phyloP scores from a whole-genome alignment of 139 green algal species.

The Pleodorina starrii region DNA sequence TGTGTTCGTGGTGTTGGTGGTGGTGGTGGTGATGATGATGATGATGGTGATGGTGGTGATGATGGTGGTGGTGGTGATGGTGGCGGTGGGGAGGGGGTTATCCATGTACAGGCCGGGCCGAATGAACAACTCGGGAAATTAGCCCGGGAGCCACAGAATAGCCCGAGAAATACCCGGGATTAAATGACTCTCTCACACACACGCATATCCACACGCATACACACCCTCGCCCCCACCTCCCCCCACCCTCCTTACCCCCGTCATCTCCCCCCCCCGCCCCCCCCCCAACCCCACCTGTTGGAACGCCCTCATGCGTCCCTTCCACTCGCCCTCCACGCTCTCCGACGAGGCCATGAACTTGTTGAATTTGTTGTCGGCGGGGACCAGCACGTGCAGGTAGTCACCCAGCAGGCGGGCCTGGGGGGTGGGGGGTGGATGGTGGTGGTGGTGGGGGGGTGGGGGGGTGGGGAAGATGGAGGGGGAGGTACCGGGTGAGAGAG shows the following conservation, averaged over 20 bases:
- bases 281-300: not conserved
- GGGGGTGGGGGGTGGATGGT: too few species aligned
- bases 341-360: constrained; percentile 47
- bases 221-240: too few species aligned
- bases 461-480: too few species aligned
- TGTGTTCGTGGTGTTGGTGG: not conserved
- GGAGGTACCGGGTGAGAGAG: not conserved
- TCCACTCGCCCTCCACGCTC: constrained; percentile 39
- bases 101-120: not conserved
- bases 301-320: constrained; percentile 49
- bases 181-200: not conserved
- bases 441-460: too few species aligned
- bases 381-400: constrained; percentile 50
- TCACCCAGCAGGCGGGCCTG: constrained; percentile 25
- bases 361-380: constrained; percentile 43
- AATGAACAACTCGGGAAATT: not conserved
- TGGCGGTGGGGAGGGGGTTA: not conserved
- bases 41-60: not conserved
- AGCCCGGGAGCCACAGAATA: not conserved
- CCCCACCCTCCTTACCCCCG: not conserved
- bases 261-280: not conserved
- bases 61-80: not conserved
- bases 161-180: not conserved
- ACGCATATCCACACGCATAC: not conserved
- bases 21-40: not conserved